Evolutionary conservation across 2,329 filamentous ascomycete genomes (phyloP), one percentile per base, ranked within the genome.

Genomic region (Blastomyces parvus): DNA sequence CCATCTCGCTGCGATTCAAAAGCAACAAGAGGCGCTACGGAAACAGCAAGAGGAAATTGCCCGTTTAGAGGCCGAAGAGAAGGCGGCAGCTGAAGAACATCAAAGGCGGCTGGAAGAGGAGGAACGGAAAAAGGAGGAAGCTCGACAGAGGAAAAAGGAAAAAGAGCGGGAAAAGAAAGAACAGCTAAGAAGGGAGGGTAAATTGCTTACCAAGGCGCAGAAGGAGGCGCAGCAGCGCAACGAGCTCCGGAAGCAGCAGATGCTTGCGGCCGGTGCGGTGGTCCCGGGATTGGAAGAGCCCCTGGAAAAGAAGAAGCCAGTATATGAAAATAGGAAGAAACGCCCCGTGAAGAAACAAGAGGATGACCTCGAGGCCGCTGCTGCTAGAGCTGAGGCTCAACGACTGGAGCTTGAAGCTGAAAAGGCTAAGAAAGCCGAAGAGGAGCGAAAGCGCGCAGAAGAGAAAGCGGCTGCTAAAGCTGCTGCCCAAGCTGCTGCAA

Each of bases 381-480:
- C 79, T 56, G 79, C 78, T 58, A 74, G 78, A 53, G 78, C 79
- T 33, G 74, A 76, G 68, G 74, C 74, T 46, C 74, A 78, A 69
- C 76, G 77, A 65, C 74, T 80, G 68, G 77, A 76, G 65, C 81
- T 80, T 60, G 84, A 84, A 67, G 83, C 83, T 69, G 82, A 84
- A 63, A 79, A 80, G 52, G 79, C 81, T 72, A 83, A 84, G 73
- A 77, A 80, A 64, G 82, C 86, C 65, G 57, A 59, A 42, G 57
- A 57, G 55, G 55, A 38, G 11, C 55, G 55, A 11, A 57, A 57
- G n/a, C 55, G 55, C 25, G 88, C 94, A 68, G 90, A 93, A 71
- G 90, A 90, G 70, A 89, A 87, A 73, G 86, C 84, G 14, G 83
- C 91, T 55, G 89, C 88, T 25, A 88, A 91, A 72, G 83, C 84